Evolutionary conservation across 1,284 basidiomycete genomes (phyloP).

Genomic region (Cutaneotrichosporon spelunceum): DNA sequence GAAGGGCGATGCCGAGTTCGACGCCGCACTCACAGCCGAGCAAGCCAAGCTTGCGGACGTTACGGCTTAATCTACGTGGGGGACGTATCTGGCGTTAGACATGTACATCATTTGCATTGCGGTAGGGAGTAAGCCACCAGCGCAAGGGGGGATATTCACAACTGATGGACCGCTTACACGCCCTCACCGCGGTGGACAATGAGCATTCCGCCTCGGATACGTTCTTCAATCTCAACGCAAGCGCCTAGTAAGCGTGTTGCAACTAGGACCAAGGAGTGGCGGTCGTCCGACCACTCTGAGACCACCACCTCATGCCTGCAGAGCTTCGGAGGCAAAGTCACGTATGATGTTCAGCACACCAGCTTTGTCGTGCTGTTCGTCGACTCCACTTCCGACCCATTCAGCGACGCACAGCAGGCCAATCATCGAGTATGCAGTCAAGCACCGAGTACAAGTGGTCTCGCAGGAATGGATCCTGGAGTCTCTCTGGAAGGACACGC

Average conservation of each 20-base stretch:
- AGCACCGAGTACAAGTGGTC: background rate
- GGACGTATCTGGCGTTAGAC: background rate
- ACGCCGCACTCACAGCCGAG: background rate
- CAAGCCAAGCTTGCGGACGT: background rate
- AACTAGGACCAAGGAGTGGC: too few relatives aligned
- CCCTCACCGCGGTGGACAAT: too few relatives aligned
- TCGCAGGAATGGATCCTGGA: background rate
- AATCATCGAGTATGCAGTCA: background rate
- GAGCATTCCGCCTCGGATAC: too few relatives aligned
- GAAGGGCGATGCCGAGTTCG: conserved; percentile 1
- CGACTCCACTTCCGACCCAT: background rate
- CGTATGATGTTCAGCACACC: background rate
- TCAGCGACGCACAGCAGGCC: background rate
- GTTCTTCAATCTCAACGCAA: too few relatives aligned
- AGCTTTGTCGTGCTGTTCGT: background rate
- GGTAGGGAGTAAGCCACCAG: too few relatives aligned
- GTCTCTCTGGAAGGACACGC: background rate
- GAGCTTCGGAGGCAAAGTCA: background rate
- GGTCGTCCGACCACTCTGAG: too few relatives aligned
- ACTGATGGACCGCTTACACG: too few relatives aligned
- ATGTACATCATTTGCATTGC: conserved; percentile 11
- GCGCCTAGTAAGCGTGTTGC: too few relatives aligned
- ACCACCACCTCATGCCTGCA: background rate
- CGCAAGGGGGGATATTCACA: too few relatives aligned
- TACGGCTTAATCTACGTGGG: background rate